Evolutionary conservation across 1,139 yeast species (phyloP), one percentile per base, ranked within the genome.

Genomic region (Blastobotrys aristatus): DNA sequence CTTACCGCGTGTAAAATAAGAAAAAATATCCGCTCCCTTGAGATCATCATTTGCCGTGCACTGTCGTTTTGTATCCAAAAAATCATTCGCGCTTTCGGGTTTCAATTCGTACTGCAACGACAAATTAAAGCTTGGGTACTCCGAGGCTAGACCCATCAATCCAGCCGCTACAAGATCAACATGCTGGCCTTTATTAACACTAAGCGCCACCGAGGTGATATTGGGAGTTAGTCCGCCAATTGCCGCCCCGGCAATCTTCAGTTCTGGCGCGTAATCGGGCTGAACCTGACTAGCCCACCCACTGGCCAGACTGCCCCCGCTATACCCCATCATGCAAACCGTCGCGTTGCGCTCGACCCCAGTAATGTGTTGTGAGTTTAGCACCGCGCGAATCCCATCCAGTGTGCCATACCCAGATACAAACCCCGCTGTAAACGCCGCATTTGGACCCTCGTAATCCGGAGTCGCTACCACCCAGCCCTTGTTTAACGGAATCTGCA

Each of bases 281-380:
- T 58, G 60, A 24, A 61, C 49, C 52, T 62, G 59, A 4, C 62
- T 62, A 2, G 66, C 67, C 62, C 62, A 61, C 16, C 63, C 66
- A 26, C 62, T 37, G 10, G 67, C 63, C 27, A 55, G 44, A 1
- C 63, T 57, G n/a, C 63, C 66, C 6, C 65, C 64, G 8, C 64
- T 61, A 56, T 59, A 63, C 8, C 67, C 67, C 54, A 53, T 55
- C 46, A 61, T 47, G n/a, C 55, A 63, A 14, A 50, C 36, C 21
- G 42, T 46, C 32, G 58, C 44, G 20, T 50, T 45, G 36, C 48
- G 32, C 24, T 39, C 17, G 29, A 57, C 46, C 2, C 57, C 57
- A 20, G 49, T 45, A 40, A 45, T 29, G 36, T 48, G 35, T 13
- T 43, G 46, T 13, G 59, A 49, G 5, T 43, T 44, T 20, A 57